Evolutionary conservation across 2,329 filamentous ascomycete genomes (phyloP), one percentile per base, ranked within the genome.

Genomic region (Laburnicola sp.): DNA sequence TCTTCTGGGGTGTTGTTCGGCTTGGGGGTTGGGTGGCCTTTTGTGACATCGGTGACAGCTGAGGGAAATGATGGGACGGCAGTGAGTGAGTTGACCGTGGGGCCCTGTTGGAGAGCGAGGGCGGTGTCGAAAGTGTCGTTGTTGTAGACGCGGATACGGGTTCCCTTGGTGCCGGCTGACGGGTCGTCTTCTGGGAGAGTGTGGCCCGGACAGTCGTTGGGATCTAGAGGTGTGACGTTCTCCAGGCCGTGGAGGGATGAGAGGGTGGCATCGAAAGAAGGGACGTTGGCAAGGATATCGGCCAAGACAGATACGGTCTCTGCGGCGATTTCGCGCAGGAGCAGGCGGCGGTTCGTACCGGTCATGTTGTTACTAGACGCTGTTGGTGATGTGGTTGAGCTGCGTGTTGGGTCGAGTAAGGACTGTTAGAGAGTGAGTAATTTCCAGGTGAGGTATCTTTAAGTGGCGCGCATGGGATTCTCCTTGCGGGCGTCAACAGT

Each of bases 71-170:
- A 9, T 22, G 22, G 28, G 23, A 42, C 32, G n/a, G 44, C n/a
- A 23, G 34, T 21, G 26, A 53, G 9, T 8, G 53, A 42, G 21
- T 16, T n/a, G 10, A 53, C 46, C 4, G 50, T 62, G 8, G 25
- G 50, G 10, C 37, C 41, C 6, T 61, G 65, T 25, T 65, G 59
- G 3, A 72, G 50, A 6, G 57, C 45, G 1, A 72, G 56, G 1
- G 70, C 69, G 26, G 62, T 64, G 48, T 72, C 70, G 35, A 72
- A 66, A 0, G 64, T 70, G 40, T 72, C 70, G 50, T 63, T 62
- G 45, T 72, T 57, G 28, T 63, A 56, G 21, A 72, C 68, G 22
- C 56, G 56, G 35, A 70, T 69, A 2, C 62, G 52, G 6, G 68
- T 65, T 30, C 63, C 64, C 25, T 56, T 59, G 30, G 40, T 45